These are phyloP conservation scores for Grigorovia yakushimaensis DNA, from an alignment of 805 yeast genomes.

Conservation along the genomic window DNA sequence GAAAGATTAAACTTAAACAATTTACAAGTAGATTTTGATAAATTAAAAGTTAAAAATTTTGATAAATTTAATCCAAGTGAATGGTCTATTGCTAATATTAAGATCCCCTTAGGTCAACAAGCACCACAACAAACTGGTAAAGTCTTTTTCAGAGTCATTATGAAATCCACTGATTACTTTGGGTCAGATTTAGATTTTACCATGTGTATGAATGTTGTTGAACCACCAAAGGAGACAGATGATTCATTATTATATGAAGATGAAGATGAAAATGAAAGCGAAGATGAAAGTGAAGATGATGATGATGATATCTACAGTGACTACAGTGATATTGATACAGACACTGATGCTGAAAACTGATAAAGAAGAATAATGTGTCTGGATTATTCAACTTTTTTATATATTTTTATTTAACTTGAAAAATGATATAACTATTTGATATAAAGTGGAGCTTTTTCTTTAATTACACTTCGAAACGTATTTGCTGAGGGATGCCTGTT, in stretches of 20 bases:
- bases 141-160: conserved; percentile 56
- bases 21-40: conserved; percentile 22
- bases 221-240: conserved; percentile 42
- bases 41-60: conserved; percentile 19
- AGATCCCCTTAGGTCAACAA: conserved; percentile 61
- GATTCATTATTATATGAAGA: conserved; percentile 56
- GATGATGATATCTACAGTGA: conserved; percentile 36
- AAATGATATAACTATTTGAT: too few relatives aligned
- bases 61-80: conserved; percentile 30
- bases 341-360: conserved; percentile 27
- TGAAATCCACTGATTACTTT: conserved; percentile 69
- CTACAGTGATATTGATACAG: conserved; percentile 29
- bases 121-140: conserved; percentile 67
- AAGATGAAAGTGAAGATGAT: conserved; percentile 51
- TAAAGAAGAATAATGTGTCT: background rate
- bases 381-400: too few relatives aligned
- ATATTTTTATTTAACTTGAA: background rate
- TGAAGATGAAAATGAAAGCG: conserved; percentile 35
- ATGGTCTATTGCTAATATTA: conserved; percentile 56
- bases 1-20: conserved; percentile 23
- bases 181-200: conserved; percentile 74
- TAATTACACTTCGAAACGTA: too few relatives aligned
- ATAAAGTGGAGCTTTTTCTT: too few relatives aligned
- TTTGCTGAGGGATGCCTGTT: too few relatives aligned
- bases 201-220: conserved; percentile 57